Evolutionary conservation across 179 eudicot genomes (phyloP), one percentile per base, ranked within the genome.

Genomic region (Kewa caespitosa): DNA sequence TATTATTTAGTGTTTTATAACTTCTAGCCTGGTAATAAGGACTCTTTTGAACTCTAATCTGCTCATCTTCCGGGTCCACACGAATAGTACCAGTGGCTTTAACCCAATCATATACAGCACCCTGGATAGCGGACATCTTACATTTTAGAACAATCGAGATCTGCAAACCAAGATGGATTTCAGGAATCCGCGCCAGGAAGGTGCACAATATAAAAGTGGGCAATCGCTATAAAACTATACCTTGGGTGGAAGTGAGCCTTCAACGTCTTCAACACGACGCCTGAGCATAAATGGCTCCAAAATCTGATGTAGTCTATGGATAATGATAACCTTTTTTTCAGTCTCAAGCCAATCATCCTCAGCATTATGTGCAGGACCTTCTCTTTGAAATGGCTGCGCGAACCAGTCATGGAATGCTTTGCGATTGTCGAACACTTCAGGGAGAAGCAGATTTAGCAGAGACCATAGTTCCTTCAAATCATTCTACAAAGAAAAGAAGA

Each of bases 291-390:
- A 96, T 68, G 99, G 99, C 87, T 96, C 99, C 80, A 96, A 79
- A 70, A 96, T 96, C 79, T 96, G 99, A 83, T 96, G 99, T 74
- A 96, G 97, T 48, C 99, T 83, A 82, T 96, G 99, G 83, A 96
- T 96, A 79, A 96, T 85, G 76, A 96, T 96, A 72, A 96, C 98
- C 81, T 96, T 96, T 79, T 96, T 96, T 82, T 96, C 99, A 25
- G 98, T 96, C 84, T 93, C 99, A 38, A 96, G 97, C 99, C 99
- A 96, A 78, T 96, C 99, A 84, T 96, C 99, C 78, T 93, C 99
- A 9, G 84, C 90, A 80, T 85, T 88, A 81, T 93, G 98, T 25
- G 90, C 3, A 54, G 90, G 92, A 59, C 69, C 93, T 80, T 96
- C 99, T 81, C 84, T 93, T 85, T 91, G 98, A 80, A 96, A 96